Conservation (phyloP, 345 rosid genomes). For the Limnanthes douglasii region DNA sequence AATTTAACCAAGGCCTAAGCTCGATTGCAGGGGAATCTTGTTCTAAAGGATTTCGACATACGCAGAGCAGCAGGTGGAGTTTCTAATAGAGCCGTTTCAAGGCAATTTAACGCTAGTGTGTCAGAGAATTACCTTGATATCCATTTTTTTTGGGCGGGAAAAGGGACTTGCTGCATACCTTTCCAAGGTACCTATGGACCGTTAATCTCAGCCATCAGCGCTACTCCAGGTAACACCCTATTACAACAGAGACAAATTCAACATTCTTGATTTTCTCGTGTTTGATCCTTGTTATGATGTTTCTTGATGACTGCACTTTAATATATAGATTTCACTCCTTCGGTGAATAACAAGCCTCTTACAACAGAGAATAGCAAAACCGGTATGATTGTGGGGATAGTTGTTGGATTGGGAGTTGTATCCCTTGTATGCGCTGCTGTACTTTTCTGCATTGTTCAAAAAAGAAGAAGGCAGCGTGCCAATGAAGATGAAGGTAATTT, state of each 20-base stretch:
- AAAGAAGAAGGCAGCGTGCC: constrained; percentile 19
- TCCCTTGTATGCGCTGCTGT: constrained; percentile 18
- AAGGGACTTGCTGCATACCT: constrained; percentile 45
- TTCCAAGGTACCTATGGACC: constrained; percentile 41
- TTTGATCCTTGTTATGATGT: too few species aligned
- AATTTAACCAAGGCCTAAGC: constrained; percentile 5
- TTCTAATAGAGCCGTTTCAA: constrained; percentile 14
- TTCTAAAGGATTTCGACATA: constrained; percentile 33
- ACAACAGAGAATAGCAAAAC: constrained; percentile 16
- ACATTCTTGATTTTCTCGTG: constrained; percentile 6
- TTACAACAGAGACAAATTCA: constrained; percentile 8
- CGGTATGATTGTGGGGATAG: constrained; percentile 38
- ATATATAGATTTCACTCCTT: constrained; percentile 56
- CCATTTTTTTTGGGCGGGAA: constrained; percentile 59
- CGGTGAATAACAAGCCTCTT: constrained; percentile 37
- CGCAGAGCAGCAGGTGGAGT: constrained; percentile 17
- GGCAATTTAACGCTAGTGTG: constrained; percentile 28
- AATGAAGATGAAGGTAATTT: constrained; percentile 44
- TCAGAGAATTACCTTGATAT: constrained; percentile 37
- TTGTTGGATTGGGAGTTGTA: constrained; percentile 29
- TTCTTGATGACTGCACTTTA: constrained; percentile 6
- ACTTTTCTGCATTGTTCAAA: constrained; percentile 18
- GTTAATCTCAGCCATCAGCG: constrained; percentile 47
- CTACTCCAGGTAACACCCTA: constrained; percentile 43
- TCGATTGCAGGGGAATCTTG: constrained; percentile 29